Evolutionary conservation across 768 basidiomycete genomes (phyloP).

Genomic region (Kwoniella newhampshirensis): DNA sequence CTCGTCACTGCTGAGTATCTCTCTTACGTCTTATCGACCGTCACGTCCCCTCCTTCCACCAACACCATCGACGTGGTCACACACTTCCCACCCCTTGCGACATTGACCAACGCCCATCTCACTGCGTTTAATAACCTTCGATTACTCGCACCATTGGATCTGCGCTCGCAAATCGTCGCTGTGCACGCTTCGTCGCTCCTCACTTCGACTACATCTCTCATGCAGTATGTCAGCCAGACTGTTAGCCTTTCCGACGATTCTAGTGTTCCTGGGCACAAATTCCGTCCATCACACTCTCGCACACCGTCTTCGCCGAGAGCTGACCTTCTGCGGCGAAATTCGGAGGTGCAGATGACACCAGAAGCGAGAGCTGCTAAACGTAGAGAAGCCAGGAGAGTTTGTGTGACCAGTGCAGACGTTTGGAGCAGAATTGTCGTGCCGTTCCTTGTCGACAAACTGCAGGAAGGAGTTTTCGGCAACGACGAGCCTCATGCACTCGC

Average conservation of each 20-base stretch:
- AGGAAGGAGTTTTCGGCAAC: constrained; percentile 13
- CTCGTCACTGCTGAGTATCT: constrained; percentile 36
- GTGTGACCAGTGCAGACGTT: constrained; percentile 26
- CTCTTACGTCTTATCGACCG: constrained; percentile 5
- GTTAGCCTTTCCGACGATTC: constrained; percentile 3
- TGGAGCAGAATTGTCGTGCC: constrained; percentile 25
- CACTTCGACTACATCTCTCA: constrained; percentile 9
- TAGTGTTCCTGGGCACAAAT: background rate
- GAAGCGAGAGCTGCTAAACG: constrained; percentile 29
- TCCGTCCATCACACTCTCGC: constrained; percentile 22
- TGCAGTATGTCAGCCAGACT: constrained; percentile 14
- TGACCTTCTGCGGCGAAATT: constrained; percentile 36
- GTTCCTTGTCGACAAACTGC: constrained; percentile 16
- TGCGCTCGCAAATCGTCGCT: constrained; percentile 42
- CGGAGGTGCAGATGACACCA: constrained; percentile 36
- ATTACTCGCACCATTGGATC: constrained; percentile 68
- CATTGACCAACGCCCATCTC: constrained; percentile 69
- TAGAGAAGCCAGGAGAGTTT: constrained; percentile 24
- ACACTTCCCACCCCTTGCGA: constrained; percentile 73
- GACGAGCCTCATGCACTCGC: constrained; percentile 1
- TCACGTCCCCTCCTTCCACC: constrained; percentile 59
- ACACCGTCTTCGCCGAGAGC: constrained; percentile 39
- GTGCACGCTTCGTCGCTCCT: constrained; percentile 24
- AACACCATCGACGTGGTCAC: constrained; percentile 55
- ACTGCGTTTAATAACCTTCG: constrained; percentile 76